These are phyloP conservation scores for Aurantiochytrium sp. DNA, from an alignment of 108 stramenopile genomes.

Conservation along the genomic window DNA sequence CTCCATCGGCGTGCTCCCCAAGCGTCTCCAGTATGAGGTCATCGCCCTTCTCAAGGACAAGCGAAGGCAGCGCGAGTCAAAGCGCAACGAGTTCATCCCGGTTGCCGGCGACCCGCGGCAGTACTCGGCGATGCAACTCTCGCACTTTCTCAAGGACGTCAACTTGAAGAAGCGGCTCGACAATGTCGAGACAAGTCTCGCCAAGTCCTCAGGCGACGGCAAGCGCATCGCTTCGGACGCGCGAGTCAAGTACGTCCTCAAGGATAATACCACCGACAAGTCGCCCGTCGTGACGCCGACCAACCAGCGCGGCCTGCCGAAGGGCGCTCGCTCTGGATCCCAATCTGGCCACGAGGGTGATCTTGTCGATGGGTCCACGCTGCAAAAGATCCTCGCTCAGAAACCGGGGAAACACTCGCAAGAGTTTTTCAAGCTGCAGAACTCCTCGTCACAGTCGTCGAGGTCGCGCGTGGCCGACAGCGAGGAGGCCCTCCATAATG, in stretches of 20 bases:
- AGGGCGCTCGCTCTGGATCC: no score
- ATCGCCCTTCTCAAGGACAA: slow-evolving; percentile 65
- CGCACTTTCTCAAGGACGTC: slow-evolving; percentile 75
- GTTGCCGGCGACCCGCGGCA: slow-evolving; percentile 78
- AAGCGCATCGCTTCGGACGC: slow-evolving; percentile 50
- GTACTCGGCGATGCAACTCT: slow-evolving; percentile 79
- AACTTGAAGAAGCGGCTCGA: neutral
- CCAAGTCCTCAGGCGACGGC: slow-evolving; percentile 23
- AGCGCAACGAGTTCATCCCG: slow-evolving; percentile 79
- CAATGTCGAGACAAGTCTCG: neutral
- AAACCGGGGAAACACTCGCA: neutral
- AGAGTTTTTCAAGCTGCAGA: neutral
- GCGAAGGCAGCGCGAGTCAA: slow-evolving; percentile 69
- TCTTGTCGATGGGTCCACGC: neutral
- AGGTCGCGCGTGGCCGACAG: neutral
- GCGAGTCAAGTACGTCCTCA: slow-evolving; percentile 48
- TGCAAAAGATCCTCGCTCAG: neutral
- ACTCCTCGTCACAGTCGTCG: neutral
- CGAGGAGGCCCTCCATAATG: slow-evolving; percentile 66
- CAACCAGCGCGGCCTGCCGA: neutral
- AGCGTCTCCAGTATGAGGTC: slow-evolving; percentile 65
- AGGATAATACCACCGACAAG: neutral
- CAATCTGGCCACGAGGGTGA: no score
- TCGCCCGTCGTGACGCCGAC: neutral
- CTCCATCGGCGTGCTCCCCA: slow-evolving; percentile 67